Conservation (phyloP, 768 basidiomycete genomes). For the Lactarius hengduanensis region DNA sequence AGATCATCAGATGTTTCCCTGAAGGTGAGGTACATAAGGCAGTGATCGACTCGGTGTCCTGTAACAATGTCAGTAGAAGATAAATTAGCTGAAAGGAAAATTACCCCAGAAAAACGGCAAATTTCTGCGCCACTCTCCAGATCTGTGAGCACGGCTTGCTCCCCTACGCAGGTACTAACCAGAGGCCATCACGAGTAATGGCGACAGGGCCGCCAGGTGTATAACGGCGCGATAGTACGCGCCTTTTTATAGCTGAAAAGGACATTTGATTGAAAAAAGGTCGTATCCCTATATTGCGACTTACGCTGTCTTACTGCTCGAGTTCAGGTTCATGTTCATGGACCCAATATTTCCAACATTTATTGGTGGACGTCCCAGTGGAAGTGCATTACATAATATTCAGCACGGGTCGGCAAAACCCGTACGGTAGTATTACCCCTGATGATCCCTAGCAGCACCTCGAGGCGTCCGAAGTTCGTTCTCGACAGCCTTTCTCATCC, state of each 20-base stretch:
- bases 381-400: not conserved
- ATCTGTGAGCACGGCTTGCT: slow-evolving; percentile 82
- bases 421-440: too few species aligned
- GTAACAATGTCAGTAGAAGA: slow-evolving; percentile 17
- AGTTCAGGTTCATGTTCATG: slow-evolving; percentile 30
- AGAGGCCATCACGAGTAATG: slow-evolving; percentile 71
- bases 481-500: slow-evolving; percentile 50
- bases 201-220: slow-evolving; percentile 88
- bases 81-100: slow-evolving; percentile 36
- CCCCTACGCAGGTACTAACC: slow-evolving; percentile 85
- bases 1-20: slow-evolving; percentile 69
- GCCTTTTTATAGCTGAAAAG: slow-evolving; percentile 72
- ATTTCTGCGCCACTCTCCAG: slow-evolving; percentile 70
- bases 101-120: slow-evolving; percentile 80
- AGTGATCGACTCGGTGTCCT: slow-evolving; percentile 87
- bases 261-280: not conserved
- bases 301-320: slow-evolving; percentile 62
- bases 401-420: too few species aligned
- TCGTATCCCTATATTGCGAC: slow-evolving; percentile 30
- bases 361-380: not conserved
- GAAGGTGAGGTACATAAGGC: slow-evolving; percentile 81
- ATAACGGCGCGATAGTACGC: slow-evolving; percentile 71
- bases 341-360: not conserved
- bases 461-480: slow-evolving; percentile 40
- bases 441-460: too few species aligned